Evolutionary conservation across 164 flowering plant genomes (phyloP).

Genomic region (Tetrastigma voinierianum): DNA sequence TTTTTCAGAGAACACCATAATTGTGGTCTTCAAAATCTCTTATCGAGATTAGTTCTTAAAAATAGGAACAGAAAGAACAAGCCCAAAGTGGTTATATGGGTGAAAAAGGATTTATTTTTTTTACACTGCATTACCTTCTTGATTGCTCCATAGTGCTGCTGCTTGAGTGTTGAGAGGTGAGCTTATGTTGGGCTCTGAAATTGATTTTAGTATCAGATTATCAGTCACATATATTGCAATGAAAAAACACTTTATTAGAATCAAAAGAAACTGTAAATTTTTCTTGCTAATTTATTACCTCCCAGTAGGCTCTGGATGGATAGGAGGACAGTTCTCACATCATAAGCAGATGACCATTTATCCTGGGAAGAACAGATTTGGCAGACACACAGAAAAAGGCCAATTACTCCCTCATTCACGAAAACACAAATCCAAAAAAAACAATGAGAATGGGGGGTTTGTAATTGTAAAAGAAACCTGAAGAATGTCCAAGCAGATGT

Average conservation of each 20-base stretch:
- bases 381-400: neutral
- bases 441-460: no score
- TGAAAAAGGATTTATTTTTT: no score
- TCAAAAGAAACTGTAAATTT: no score
- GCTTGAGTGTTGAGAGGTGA: conserved; percentile 89
- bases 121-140: conserved; percentile 51
- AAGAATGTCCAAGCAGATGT: conserved; percentile 92
- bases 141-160: conserved; percentile 88
- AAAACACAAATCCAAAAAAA: neutral
- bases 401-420: neutral
- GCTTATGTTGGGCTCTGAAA: conserved; percentile 83
- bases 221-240: neutral
- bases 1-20: no score
- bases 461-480: conserved; percentile 44
- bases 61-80: no score
- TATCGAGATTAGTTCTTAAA: no score
- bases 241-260: neutral
- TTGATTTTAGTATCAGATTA: neutral
- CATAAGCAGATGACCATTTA: conserved; percentile 98
- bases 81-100: no score
- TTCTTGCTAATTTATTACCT: conserved; percentile 30
- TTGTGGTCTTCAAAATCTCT: no score
- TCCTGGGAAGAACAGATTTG: conserved; percentile 40
- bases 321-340: conserved; percentile 78
- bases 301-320: conserved; percentile 93